Conservation (phyloP, 225 moss, liverwort and hornwort genomes). For the Antitrichia curtipendula region DNA sequence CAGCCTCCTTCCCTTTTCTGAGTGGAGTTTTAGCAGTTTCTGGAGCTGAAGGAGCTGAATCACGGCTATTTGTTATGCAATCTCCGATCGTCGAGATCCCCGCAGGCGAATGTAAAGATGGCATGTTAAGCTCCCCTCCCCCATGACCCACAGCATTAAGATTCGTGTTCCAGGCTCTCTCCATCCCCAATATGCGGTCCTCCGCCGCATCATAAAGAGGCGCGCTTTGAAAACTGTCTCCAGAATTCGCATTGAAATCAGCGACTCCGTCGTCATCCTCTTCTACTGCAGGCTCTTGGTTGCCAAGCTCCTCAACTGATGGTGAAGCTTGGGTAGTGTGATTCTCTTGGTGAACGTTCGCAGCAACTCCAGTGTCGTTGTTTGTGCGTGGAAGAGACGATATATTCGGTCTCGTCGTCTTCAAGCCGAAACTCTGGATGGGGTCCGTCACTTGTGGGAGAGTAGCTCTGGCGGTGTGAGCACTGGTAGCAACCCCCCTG, state of each 20-base stretch:
- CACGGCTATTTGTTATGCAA: rapidly evolving
- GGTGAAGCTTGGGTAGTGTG: neutral
- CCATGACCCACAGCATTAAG: neutral
- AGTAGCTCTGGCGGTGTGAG: neutral
- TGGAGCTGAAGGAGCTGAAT: rapidly evolving
- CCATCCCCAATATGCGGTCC: neutral
- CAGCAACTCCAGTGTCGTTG: neutral
- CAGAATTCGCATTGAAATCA: neutral
- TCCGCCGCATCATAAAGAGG: neutral
- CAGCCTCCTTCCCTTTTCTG: neutral
- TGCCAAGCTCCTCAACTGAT: neutral
- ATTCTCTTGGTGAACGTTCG: neutral
- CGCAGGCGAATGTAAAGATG: no score
- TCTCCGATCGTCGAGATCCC: no score
- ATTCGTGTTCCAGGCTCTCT: neutral
- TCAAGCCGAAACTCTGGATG: neutral
- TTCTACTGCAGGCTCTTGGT: neutral
- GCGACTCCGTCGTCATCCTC: neutral
- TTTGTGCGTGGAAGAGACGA: neutral
- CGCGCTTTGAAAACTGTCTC: neutral
- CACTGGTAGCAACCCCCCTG: neutral
- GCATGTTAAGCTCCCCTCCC: no score
- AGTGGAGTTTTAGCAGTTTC: no score
- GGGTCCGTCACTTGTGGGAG: neutral
- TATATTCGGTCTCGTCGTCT: no score